These are phyloP conservation scores for Cutaneotrichosporon sp. DNA, from an alignment of 1,284 basidiomycete species.

Conservation along the genomic window DNA sequence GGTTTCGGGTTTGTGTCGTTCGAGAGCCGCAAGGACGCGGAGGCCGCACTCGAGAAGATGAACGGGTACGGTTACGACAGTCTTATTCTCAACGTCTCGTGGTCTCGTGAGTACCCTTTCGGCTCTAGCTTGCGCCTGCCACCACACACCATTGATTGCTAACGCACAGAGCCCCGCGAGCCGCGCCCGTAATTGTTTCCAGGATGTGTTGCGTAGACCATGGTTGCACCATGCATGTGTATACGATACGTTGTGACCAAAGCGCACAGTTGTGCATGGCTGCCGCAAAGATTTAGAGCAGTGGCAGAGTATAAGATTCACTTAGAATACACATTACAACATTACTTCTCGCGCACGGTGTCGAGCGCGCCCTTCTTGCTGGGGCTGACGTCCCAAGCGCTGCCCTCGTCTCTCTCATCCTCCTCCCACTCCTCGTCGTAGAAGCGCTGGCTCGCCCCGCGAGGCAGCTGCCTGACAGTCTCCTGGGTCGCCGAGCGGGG, in stretches of 20 bases:
- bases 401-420: neutral
- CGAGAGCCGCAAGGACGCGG: constrained; percentile 75
- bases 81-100: constrained; percentile 50
- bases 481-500: constrained; percentile 5
- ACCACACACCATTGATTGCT: neutral
- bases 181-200: constrained; percentile 29
- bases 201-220: constrained; percentile 5
- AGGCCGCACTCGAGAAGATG: constrained; percentile 87
- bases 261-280: neutral
- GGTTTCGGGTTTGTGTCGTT: constrained; percentile 76
- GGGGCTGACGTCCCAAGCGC: neutral
- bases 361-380: constrained; percentile 1
- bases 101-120: constrained; percentile 34
- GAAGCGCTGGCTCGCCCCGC: neutral
- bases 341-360: constrained; percentile 1
- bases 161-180: constrained; percentile 33
- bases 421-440: constrained; percentile 1
- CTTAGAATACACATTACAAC: constrained; percentile 10
- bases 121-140: no score
- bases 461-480: neutral
- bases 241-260: neutral
- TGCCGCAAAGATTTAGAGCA: neutral
- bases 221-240: constrained; percentile 13
- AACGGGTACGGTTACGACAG: constrained; percentile 69
- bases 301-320: neutral